Evolutionary conservation across 805 yeast genomes (phyloP), one percentile per base, ranked within the genome.

Genomic region (Candida sithepensis): DNA sequence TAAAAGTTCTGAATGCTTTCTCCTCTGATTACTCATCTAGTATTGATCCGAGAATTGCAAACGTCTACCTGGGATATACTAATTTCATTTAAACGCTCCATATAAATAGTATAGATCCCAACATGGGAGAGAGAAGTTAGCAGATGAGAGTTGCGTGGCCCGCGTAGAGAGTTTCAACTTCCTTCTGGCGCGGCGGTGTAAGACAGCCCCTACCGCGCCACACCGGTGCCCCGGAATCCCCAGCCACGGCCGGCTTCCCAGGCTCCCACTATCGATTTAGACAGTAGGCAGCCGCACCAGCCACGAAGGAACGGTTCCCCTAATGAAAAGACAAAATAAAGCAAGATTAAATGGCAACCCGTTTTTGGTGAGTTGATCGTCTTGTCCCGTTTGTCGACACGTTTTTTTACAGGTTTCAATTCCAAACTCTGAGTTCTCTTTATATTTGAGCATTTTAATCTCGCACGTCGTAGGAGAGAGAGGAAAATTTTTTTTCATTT

Each of bases 211-310:
- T 10, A 32, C 36, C 21, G 14, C 38, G 38, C 38, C 38, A 34
- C 38, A 34, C 38, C 38, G 38, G 38, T 34, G 21, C 38, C 38
- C 38, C 38, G 38, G 38, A 34, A 19, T 34, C 34, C 14, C 16
- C 34, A 30, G 34, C 34, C 34, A 30, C 34, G 34, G n/a, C n/a
- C n/a, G n/a, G n/a, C n/a, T n/a, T n/a, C n/a, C n/a, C 30, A 26
- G 12, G 12, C 8, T 8, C 8, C 10, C 30, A 26, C 8, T 12
- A 26, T 26, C 8, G 30, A 26, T 26, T 8, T 8, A 30, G 5
- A 30, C 16, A 7, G 13, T 10, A 7, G 14, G 16, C 34, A 30
- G 16, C 13, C 5, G 16, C 16, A 30, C 12, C 30, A 26, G 30
- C 30, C 30, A 26, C 30, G 12, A 26, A 26, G 12, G 12, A 30